These are phyloP conservation scores for Leersia perrieri DNA, from an alignment of 176 grass and related monocot species.

Conservation along the genomic window DNA sequence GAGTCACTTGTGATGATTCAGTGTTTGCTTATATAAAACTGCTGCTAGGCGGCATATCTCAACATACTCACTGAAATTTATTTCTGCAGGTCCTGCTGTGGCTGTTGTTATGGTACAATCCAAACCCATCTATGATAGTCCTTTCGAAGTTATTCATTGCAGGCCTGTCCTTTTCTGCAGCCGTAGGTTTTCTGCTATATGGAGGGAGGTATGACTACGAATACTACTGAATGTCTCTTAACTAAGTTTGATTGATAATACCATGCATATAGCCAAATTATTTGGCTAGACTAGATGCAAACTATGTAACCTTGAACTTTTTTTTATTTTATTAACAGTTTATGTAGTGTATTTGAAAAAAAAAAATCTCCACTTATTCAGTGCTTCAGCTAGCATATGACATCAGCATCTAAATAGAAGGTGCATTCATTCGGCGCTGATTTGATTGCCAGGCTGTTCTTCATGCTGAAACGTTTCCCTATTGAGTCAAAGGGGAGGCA, in stretches of 20 bases:
- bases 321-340: neutral
- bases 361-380: neutral
- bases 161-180: conserved; percentile 72
- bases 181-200: conserved; percentile 75
- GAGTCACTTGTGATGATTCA: neutral
- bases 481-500: conserved; percentile 81
- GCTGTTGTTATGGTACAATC: conserved; percentile 54
- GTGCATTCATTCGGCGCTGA: conserved; percentile 2
- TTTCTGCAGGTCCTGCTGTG: conserved; percentile 57
- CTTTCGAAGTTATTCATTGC: conserved; percentile 52
- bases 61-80: conserved; percentile 1
- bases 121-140: conserved; percentile 51
- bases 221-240: neutral
- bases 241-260: neutral
- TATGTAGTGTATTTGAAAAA: neutral
- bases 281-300: neutral
- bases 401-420: neutral
- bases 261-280: conserved; percentile 3
- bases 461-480: conserved; percentile 80
- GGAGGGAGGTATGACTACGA: conserved; percentile 60
- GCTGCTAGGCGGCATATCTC: neutral
- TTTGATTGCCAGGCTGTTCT: conserved; percentile 62
- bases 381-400: neutral
- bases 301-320: neutral
- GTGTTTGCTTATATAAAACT: neutral